phyloP scores from a whole-genome alignment of 495 filamentous ascomycete species.

The Hamigera avellanea region DNA sequence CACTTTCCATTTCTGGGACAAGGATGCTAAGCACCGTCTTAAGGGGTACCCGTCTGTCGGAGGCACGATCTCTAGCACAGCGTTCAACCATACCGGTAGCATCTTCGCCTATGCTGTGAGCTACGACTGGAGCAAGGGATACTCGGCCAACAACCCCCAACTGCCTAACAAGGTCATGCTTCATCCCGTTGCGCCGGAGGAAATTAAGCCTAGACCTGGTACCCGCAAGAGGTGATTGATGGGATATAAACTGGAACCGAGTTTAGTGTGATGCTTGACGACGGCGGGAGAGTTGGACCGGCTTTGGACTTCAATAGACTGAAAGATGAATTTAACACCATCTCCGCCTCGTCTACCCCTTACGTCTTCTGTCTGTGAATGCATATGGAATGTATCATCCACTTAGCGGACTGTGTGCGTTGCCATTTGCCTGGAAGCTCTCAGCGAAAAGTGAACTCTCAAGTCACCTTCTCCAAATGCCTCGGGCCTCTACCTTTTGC shows the following conservation, averaged over 20 bases:
- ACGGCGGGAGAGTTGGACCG: no score
- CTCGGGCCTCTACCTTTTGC: no score
- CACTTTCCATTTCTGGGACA: constrained; percentile 86
- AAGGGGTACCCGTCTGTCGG: constrained; percentile 82
- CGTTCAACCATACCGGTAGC: constrained; percentile 63
- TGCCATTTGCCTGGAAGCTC: no score
- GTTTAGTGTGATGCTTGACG: no score
- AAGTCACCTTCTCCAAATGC: no score
- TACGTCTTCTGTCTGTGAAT: constrained; percentile 53
- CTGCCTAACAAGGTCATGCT: constrained; percentile 78
- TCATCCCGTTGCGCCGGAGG: constrained; percentile 62
- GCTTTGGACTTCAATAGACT: no score
- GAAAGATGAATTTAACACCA: no score
- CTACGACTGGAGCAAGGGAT: constrained; percentile 94
- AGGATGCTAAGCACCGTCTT: constrained; percentile 73
- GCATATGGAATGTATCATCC: no score
- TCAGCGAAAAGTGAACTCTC: no score
- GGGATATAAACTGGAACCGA: not conserved
- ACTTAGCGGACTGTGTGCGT: no score
- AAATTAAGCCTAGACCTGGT: constrained; percentile 68
- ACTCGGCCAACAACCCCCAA: constrained; percentile 55
- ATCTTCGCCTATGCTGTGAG: constrained; percentile 87
- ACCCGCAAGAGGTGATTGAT: constrained; percentile 53
- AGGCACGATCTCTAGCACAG: constrained; percentile 65
- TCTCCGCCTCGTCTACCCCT: constrained; percentile 18